Evolutionary conservation across 139 green algal genomes (phyloP).

Genomic region (Asterochloris erici): DNA sequence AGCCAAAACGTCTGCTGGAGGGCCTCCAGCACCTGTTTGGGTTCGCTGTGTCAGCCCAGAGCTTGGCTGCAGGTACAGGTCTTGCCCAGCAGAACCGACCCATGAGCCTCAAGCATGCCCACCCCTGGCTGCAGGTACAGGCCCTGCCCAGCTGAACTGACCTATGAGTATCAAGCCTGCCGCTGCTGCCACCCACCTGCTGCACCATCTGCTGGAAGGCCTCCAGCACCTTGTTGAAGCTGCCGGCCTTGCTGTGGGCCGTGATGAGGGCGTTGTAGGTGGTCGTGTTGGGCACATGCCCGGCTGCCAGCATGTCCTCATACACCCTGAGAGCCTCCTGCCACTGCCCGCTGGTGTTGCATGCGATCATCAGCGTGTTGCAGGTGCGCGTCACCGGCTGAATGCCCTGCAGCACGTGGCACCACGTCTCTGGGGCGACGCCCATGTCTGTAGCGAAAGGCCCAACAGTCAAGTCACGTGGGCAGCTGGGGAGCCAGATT

Average conservation of each 20-base stretch:
- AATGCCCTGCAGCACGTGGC: constrained; percentile 43
- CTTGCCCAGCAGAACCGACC: no score
- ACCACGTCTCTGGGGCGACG: no score
- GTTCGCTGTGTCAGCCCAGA: no score
- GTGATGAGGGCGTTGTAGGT: constrained; percentile 86
- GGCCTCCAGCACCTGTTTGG: no score
- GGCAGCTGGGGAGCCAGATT: no score
- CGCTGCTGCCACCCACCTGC: no score
- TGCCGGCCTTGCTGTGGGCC: constrained; percentile 69
- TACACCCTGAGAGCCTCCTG: constrained; percentile 69
- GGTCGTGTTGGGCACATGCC: constrained; percentile 65
- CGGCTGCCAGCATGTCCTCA: constrained; percentile 68
- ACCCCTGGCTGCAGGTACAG: no score
- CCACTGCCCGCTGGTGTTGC: constrained; percentile 46
- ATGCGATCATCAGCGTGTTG: constrained; percentile 72
- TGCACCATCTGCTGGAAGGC: background rate
- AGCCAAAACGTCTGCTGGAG: no score
- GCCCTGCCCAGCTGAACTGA: no score
- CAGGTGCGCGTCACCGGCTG: constrained; percentile 79
- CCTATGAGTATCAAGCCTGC: background rate
- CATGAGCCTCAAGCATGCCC: background rate
- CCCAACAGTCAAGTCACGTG: no score
- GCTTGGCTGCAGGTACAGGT: no score
- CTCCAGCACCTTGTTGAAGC: constrained; percentile 31
- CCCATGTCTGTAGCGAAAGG: no score